Evolutionary conservation across 2,329 filamentous ascomycete species (phyloP), one percentile per base, ranked within the genome.

Genomic region (Aureobasidium melanogenum): DNA sequence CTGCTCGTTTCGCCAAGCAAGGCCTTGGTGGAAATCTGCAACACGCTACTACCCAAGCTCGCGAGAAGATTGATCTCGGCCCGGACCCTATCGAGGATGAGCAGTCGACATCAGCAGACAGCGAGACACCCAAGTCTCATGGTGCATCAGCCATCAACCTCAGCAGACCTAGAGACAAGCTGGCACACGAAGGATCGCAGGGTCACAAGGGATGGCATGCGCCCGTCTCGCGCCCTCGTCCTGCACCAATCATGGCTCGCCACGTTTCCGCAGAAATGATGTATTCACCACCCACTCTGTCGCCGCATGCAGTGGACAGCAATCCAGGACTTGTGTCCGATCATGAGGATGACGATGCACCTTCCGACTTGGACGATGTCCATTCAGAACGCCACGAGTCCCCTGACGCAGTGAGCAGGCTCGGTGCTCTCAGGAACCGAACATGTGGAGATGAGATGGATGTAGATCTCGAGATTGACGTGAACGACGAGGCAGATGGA

Each of bases 261-360:
- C 62, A 55, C 38, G 47, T 44, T 47, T 14, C 54, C 10, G 54
- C 30, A 15, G 67, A 69, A 32, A 65, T 68, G n/a, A 68, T 69
- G 3, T 64, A 68, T 38, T 71, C 70, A 19, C 69, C 70, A 7
- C 66, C 68, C 12, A 68, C 68, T 30, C 60, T 66, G 63, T 78
- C 75, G 64, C 78, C 78, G 34, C 72, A 79, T 62, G 76, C 77
- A 2, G 74, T 75, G 59, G 77, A 80, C 67, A 78, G 75, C 66
- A 78, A 77, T 56, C 78, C 78, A 17, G 78, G 78, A 26, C 69
- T 80, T 63, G 76, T 80, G 38, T 79, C 76, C 65, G 78, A 80
- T 64, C 76, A 79, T 67, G 78, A 80, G 61, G 78, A 77, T 32
- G 75, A 80, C 61, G 77, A 78, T 58, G 75, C 78, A 43, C 74